phyloP scores from a whole-genome alignment of 192 early-diverging fungal genomes.

The Coemansia sp. region DNA sequence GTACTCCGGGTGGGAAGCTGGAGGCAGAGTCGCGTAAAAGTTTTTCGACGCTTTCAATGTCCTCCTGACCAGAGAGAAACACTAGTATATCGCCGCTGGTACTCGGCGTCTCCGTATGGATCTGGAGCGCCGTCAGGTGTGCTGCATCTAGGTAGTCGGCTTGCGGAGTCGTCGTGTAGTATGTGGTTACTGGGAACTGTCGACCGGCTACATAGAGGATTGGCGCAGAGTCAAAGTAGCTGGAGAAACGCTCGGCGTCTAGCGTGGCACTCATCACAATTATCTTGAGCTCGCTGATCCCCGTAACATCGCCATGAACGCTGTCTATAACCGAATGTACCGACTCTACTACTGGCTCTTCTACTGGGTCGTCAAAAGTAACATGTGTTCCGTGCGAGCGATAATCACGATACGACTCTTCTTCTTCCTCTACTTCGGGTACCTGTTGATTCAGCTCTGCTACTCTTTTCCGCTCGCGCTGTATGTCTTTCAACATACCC shows the following conservation, averaged over 20 bases:
- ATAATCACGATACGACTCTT: constrained; percentile 8
- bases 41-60: constrained; percentile 89
- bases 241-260: constrained; percentile 89
- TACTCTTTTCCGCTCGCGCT: constrained; percentile 63
- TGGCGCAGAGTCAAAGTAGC: constrained; percentile 84
- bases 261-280: constrained; percentile 97
- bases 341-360: not conserved
- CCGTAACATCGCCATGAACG: constrained; percentile 40
- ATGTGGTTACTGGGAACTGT: constrained; percentile 85
- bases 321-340: constrained; percentile 9
- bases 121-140: constrained; percentile 82
- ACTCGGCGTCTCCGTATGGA: constrained; percentile 80
- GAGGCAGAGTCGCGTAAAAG: constrained; percentile 62
- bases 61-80: constrained; percentile 89
- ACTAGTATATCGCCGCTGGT: constrained; percentile 87
- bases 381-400: constrained; percentile 31
- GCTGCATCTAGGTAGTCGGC: constrained; percentile 92
- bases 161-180: constrained; percentile 77
- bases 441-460: constrained; percentile 23
- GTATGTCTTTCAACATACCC: constrained; percentile 92
- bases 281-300: constrained; percentile 73
- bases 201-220: constrained; percentile 91
- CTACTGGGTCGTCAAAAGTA: constrained; percentile 19
- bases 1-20: constrained; percentile 40
- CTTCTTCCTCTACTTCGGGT: not conserved